phyloP scores from a whole-genome alignment of 2,329 filamentous ascomycete species.

The Trichoderma aggressivum region DNA sequence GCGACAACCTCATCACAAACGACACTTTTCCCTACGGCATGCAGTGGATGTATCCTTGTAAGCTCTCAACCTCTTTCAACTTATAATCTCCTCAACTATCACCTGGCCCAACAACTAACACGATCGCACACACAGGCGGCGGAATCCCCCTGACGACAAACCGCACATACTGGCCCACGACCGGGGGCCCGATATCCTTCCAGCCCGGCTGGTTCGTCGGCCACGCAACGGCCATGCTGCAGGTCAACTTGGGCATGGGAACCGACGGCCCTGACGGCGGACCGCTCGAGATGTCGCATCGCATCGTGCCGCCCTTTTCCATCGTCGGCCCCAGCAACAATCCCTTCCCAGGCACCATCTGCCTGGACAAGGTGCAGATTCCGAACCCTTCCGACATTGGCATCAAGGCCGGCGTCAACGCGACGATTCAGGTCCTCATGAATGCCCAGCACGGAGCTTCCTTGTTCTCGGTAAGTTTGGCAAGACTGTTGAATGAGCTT shows the following conservation, averaged over 20 bases:
- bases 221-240: slow-evolving; percentile 76
- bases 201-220: slow-evolving; percentile 97
- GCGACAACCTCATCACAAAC: slow-evolving; percentile 79
- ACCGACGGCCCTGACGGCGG: slow-evolving; percentile 60
- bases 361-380: slow-evolving; percentile 82
- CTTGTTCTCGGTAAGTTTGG: slow-evolving; percentile 66
- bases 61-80: slow-evolving; percentile 55
- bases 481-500: neutral
- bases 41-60: slow-evolving; percentile 96
- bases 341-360: slow-evolving; percentile 82
- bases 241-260: slow-evolving; percentile 87
- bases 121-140: slow-evolving; percentile 58
- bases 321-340: slow-evolving; percentile 77
- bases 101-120: neutral
- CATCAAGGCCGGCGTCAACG: slow-evolving; percentile 76
- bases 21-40: slow-evolving; percentile 80
- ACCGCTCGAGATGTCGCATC: slow-evolving; percentile 81
- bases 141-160: slow-evolving; percentile 75
- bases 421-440: slow-evolving; percentile 87
- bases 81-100: neutral
- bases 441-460: slow-evolving; percentile 77
- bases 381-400: slow-evolving; percentile 58
- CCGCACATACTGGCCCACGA: slow-evolving; percentile 86
- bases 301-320: slow-evolving; percentile 77
- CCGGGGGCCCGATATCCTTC: slow-evolving; percentile 77